These are phyloP conservation scores for Trichoderma afroharzianum DNA, from an alignment of 2,329 filamentous ascomycete species.

Conservation along the genomic window DNA sequence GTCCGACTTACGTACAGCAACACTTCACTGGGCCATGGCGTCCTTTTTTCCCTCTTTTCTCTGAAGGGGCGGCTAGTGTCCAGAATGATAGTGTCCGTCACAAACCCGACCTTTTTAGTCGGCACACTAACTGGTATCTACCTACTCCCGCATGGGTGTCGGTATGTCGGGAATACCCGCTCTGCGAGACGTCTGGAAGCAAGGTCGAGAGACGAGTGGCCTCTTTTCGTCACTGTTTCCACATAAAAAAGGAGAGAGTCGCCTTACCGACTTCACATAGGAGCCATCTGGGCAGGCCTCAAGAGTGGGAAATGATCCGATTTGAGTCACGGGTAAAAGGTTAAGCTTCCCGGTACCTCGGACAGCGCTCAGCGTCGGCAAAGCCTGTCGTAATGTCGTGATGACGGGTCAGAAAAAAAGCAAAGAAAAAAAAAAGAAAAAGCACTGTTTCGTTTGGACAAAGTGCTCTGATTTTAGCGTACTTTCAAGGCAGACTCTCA, in stretches of 20 bases:
- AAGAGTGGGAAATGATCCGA: constrained; percentile 11
- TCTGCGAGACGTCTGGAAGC: constrained; percentile 1
- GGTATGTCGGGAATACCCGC: constrained; percentile 15
- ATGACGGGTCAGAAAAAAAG: background rate
- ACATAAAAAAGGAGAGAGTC: constrained; percentile 15
- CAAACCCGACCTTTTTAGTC: background rate
- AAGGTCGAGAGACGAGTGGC: background rate
- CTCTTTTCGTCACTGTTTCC: constrained; percentile 10
- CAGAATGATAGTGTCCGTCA: background rate
- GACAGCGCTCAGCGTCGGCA: background rate
- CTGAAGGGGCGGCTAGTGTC: background rate
- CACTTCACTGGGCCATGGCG: background rate
- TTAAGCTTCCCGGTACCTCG: background rate
- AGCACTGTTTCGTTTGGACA: background rate
- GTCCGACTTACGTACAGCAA: background rate
- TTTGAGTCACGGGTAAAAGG: constrained; percentile 10
- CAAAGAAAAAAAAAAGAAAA: background rate
- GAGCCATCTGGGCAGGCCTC: background rate
- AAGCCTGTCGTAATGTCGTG: background rate
- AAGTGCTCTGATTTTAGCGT: background rate
- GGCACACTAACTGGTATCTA: background rate
- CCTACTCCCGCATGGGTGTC: constrained; percentile 4
- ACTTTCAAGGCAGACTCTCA: background rate
- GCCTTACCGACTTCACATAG: constrained; percentile 12
- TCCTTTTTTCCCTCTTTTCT: background rate